phyloP scores from a whole-genome alignment of 208 protist species.

The Crithidia brevicula region DNA sequence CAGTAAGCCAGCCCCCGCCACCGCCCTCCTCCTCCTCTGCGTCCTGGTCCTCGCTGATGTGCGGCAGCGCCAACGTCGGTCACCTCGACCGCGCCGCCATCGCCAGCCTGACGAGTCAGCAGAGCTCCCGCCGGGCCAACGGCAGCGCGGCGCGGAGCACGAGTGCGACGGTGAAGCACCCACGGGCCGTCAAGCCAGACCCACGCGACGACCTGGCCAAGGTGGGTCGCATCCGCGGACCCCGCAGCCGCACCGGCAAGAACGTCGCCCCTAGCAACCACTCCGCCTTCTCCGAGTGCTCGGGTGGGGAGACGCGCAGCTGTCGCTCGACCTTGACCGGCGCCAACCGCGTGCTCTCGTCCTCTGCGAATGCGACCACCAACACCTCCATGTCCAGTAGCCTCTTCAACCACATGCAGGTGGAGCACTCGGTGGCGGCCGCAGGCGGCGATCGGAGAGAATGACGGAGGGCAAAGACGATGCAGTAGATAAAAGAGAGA shows the following conservation, averaged over 20 bases:
- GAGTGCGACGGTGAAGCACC: conserved; percentile 42
- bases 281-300: conserved; percentile 90
- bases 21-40: neutral
- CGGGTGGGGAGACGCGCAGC: conserved; percentile 81
- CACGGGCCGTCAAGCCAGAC: conserved; percentile 55
- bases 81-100: conserved; percentile 36
- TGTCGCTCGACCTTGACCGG: conserved; percentile 50
- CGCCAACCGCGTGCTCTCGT: conserved; percentile 43
- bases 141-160: conserved; percentile 30
- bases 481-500: neutral
- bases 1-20: neutral
- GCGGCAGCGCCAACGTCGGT: conserved; percentile 26
- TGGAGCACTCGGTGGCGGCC: conserved; percentile 14
- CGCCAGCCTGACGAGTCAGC: conserved; percentile 27
- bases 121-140: conserved; percentile 25
- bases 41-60: conserved; percentile 25
- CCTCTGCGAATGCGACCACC: conserved; percentile 47
- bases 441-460: conserved; percentile 16
- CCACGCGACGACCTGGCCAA: conserved; percentile 20
- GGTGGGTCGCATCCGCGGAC: conserved; percentile 38
- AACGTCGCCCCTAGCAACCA: conserved; percentile 69
- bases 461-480: conserved; percentile 11
- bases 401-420: conserved; percentile 31
- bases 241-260: conserved; percentile 60
- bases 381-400: conserved; percentile 55